Conservation (phyloP, 495 filamentous ascomycete genomes). For the Aspergillus sparsus region DNA sequence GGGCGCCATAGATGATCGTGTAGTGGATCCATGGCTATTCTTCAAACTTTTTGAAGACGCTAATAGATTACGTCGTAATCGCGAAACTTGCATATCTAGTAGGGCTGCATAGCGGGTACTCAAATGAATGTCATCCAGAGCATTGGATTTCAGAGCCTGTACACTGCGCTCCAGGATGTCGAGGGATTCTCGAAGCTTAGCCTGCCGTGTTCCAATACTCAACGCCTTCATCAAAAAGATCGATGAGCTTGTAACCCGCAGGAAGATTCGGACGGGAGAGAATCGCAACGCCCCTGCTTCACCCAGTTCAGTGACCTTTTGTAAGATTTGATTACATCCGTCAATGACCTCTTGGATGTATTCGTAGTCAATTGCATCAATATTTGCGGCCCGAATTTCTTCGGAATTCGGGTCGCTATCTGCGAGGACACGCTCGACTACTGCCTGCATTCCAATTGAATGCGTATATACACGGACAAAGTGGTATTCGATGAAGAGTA, state of each 20-base stretch:
- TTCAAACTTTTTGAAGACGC: conserved; percentile 38
- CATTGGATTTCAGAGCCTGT: conserved; percentile 49
- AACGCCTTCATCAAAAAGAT: conserved; percentile 57
- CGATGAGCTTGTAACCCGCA: conserved; percentile 53
- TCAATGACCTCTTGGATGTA: conserved; percentile 60
- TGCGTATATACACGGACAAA: conserved; percentile 57
- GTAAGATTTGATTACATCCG: conserved; percentile 52
- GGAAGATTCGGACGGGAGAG: conserved; percentile 53
- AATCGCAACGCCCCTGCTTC: conserved; percentile 47
- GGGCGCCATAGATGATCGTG: conserved; percentile 37
- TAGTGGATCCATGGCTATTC: conserved; percentile 28
- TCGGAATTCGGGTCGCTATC: conserved; percentile 44
- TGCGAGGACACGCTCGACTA: conserved; percentile 47
- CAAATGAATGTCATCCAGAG: conserved; percentile 55
- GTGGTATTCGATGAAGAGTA: conserved; percentile 55
- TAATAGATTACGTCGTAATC: conserved; percentile 44
- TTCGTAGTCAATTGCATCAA: conserved; percentile 55
- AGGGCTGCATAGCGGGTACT: conserved; percentile 53
- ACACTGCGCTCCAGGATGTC: conserved; percentile 52
- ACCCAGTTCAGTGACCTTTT: conserved; percentile 47
- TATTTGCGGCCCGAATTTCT: conserved; percentile 45
- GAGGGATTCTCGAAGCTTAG: conserved; percentile 50
- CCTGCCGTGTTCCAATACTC: conserved; percentile 51
- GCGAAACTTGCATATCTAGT: conserved; percentile 51
- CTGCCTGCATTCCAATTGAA: conserved; percentile 57